Base-by-base conservation (phyloP, 257 asterid species). In the Echites panduratus region DNA sequence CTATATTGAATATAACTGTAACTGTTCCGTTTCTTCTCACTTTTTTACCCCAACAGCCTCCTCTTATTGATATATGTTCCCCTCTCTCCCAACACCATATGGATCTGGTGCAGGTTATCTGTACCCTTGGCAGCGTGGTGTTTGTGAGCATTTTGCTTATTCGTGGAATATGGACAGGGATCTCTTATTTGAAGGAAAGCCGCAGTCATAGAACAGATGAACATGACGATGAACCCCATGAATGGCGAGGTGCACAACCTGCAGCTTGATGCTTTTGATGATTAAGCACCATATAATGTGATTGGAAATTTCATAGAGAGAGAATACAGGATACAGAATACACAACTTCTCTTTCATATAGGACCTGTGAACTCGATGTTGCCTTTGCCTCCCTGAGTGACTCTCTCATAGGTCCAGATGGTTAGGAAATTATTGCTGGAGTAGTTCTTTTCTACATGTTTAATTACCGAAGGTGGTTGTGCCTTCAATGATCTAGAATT, bases 81-180 rank as follows among this genome's bases (percentile, higher is more conserved):
- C 41, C 22, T 70, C 10, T 38, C n/a, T 59, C 38, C 41, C 27
- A 56, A 24, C 8, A 26, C 57, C 48, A 9, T 40, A 26, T 49
- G 45, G 57, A 57, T 41, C 52, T 20, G 76, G 35, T 71, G 70
- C 89, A 91, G 99, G 97, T 94, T 52, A 83, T 94, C 75, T 94
- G 99, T 85, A 87, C 96, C 45, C 95, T 94, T n/a, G 97, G 98
- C 58, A 91, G 90, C 66, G 95, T 88, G 58, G 87, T 91, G 67
- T 94, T 91, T 70, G 75, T 74, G 48, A 89, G 96, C 82, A 91
- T 91, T 40, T 81, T 94, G 80, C 83, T 94, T 14, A 79, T 89
- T 76, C 96, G 97, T 0, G 96, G 95, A 20, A 80, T 84, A 79
- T 91, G 98, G 96, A 82, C 90, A 16, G 95, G 92, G 72, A 82